Evolutionary conservation across 2,329 filamentous ascomycete species (phyloP), one percentile per base, ranked within the genome.

Genomic region (Aspergillus luchuensis): DNA sequence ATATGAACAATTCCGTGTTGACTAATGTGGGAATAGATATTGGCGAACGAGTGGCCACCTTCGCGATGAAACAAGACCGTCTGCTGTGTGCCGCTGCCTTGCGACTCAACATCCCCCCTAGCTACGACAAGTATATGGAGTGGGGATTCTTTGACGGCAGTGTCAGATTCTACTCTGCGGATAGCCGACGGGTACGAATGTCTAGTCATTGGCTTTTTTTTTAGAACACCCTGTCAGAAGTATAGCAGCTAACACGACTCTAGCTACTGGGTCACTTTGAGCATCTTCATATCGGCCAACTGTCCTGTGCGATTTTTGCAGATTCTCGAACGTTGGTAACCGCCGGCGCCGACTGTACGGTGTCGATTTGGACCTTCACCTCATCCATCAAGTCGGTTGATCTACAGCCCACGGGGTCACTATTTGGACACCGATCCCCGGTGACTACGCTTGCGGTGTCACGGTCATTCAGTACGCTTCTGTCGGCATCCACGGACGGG

Each of bases 91-190:
- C 92, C 3, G 90, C 91, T 15, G 88, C 92, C 0, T 92, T 96
- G 76, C 86, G 92, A 19, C 82, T 97, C 45, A 95, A 97, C 70
- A 87, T 98, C 11, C 90, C 93, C 0, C 93, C 94, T 0, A 80
- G 81, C 53, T 96, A 92, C 71, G 93, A 98, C 76, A 92, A 92
- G 68, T 97, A 92, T 70, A 85, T 98, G 67, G 92, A 97, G 78
- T 98, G 94, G 94, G 94, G 94, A 1, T 98, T 96, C 69, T 90
- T 91, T 0, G 95, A 99, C 75, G 91, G 91, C 68, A 96, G 91
- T 67, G 85, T 99, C 28, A 89, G 95, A 4, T 98, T 99, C 81
- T 97, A 91, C 78, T 87, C 90, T 58, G 88, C 89, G 51, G 92
- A 97, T 66, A 91, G 87, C 60, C 89, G 91, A 71, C 93, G 91